Conservation (phyloP, 2,329 filamentous ascomycete genomes). For the Rutstroemia sp. region DNA sequence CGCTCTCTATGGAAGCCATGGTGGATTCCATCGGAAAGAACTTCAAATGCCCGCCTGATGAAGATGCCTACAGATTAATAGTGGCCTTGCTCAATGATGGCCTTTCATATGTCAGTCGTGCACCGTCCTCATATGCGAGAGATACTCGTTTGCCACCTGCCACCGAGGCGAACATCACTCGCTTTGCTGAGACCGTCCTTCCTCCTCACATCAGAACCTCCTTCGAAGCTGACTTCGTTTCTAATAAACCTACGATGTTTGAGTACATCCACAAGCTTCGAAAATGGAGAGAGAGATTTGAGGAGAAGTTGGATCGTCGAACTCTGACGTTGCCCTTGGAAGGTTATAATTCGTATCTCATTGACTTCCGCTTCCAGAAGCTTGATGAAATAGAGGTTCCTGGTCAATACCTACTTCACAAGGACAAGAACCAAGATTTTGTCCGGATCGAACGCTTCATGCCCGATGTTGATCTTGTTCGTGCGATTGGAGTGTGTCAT, state of each 20-base stretch:
- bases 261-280: conserved; percentile 97
- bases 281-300: conserved; percentile 94
- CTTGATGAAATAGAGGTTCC: conserved; percentile 98
- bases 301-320: conserved; percentile 90
- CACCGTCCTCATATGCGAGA: conserved; percentile 77
- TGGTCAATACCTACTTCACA: conserved; percentile 92
- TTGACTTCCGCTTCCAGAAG: conserved; percentile 94
- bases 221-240: conserved; percentile 96
- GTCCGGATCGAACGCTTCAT: conserved; percentile 95
- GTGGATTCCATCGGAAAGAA: conserved; percentile 98
- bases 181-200: conserved; percentile 93
- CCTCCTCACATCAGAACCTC: conserved; percentile 91
- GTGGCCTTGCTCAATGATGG: conserved; percentile 97
- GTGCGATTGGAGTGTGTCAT: conserved; percentile 85
- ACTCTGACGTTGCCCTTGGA: conserved; percentile 48
- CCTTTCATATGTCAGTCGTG: conserved; percentile 82
- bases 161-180: conserved; percentile 92
- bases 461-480: conserved; percentile 86
- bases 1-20: conserved; percentile 98
- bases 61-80: conserved; percentile 94
- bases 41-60: conserved; percentile 97
- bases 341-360: conserved; percentile 80
- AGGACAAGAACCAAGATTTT: conserved; percentile 99
- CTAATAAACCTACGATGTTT: conserved; percentile 92
- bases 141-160: conserved; percentile 84